phyloP scores from a whole-genome alignment of 2,329 filamentous ascomycete species.

The Colletotrichum camelliae region DNA sequence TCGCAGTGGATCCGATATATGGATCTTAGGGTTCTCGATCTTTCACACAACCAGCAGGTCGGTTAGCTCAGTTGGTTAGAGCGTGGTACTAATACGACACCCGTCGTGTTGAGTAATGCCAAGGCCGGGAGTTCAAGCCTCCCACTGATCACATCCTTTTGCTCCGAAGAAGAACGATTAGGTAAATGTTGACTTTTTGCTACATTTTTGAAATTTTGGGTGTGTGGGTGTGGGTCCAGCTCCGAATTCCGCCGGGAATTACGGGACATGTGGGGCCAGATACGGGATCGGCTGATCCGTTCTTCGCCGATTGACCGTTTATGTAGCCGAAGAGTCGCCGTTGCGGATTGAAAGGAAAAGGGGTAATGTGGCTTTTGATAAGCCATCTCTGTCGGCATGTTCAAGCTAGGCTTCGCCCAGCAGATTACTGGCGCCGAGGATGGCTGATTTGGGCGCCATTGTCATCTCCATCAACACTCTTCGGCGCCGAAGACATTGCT shows the following conservation, averaged over 20 bases:
- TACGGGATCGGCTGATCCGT: neutral
- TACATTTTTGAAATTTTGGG: neutral
- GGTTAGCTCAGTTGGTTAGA: slow-evolving; percentile 24
- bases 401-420: neutral
- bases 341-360: neutral
- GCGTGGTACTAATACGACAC: slow-evolving; percentile 22
- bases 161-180: neutral
- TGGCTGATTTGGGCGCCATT: neutral
- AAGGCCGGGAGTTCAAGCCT: slow-evolving; percentile 23
- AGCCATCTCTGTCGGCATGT: neutral
- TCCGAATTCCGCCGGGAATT: neutral
- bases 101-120: slow-evolving; percentile 9
- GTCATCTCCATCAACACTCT: neutral
- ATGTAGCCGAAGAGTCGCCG: neutral
- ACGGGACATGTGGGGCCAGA: neutral
- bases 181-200: neutral
- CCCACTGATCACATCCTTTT: slow-evolving; percentile 13
- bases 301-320: neutral
- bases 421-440: neutral
- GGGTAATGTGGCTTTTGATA: neutral
- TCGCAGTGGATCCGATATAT: neutral
- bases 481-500: neutral
- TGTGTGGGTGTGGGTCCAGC: neutral
- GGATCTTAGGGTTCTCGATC: rapidly evolving
- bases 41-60: neutral